Evolutionary conservation across 1,284 basidiomycete genomes (phyloP).

Genomic region (Heimioporus retisporus): DNA sequence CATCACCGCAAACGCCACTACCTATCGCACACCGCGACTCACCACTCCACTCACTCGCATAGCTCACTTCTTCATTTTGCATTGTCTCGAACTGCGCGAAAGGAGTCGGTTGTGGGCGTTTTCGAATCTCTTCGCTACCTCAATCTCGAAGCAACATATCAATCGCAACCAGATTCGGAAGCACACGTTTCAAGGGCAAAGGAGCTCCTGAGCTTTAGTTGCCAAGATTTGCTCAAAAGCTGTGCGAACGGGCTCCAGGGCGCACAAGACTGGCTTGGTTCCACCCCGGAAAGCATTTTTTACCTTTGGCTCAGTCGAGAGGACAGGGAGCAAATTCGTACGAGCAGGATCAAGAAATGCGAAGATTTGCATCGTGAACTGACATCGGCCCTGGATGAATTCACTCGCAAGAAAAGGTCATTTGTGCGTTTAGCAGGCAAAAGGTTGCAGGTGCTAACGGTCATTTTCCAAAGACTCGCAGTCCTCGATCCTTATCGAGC

Average conservation of each 20-base stretch:
- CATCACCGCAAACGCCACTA: slow-evolving; percentile 39
- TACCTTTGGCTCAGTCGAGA: slow-evolving; percentile 47
- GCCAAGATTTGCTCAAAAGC: slow-evolving; percentile 64
- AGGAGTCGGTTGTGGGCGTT: slow-evolving; percentile 79
- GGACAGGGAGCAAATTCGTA: slow-evolving; percentile 45
- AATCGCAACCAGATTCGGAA: slow-evolving; percentile 64
- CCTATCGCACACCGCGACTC: slow-evolving; percentile 19
- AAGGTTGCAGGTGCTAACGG: slow-evolving; percentile 13
- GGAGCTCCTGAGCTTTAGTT: slow-evolving; percentile 65
- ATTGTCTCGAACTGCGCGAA: slow-evolving; percentile 38
- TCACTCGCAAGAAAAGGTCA: slow-evolving; percentile 65
- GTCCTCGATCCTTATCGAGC: slow-evolving; percentile 79
- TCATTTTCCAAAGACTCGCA: slow-evolving; percentile 53
- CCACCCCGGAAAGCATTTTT: slow-evolving; percentile 52
- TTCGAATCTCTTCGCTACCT: slow-evolving; percentile 86
- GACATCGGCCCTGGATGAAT: slow-evolving; percentile 53
- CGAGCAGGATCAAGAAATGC: slow-evolving; percentile 50
- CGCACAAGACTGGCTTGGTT: slow-evolving; percentile 63
- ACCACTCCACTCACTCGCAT: slow-evolving; percentile 31
- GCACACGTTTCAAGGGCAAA: slow-evolving; percentile 62
- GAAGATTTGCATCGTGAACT: slow-evolving; percentile 54
- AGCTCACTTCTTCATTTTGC: slow-evolving; percentile 42
- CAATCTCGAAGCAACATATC: slow-evolving; percentile 73
- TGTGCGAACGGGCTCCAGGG: slow-evolving; percentile 58
- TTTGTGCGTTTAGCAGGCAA: slow-evolving; percentile 8